Evolutionary conservation across 768 basidiomycete species (phyloP).

Genomic region (Coprinopsis marcescibilis): DNA sequence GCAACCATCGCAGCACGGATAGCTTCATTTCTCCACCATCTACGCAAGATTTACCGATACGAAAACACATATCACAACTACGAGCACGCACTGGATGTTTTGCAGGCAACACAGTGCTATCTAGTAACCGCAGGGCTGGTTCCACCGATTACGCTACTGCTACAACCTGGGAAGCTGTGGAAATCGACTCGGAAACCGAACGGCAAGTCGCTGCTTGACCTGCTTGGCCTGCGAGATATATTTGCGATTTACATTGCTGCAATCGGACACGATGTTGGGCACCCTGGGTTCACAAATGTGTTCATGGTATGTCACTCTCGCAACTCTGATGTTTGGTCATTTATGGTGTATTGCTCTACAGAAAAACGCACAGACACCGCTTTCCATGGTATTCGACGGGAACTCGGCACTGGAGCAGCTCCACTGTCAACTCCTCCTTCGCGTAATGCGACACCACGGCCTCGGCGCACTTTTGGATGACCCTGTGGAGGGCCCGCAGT

Average conservation of each 20-base stretch:
- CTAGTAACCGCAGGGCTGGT: slow-evolving; percentile 74
- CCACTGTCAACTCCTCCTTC: slow-evolving; percentile 79
- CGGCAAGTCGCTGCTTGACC: slow-evolving; percentile 33
- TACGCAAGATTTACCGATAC: slow-evolving; percentile 87
- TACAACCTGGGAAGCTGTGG: slow-evolving; percentile 44
- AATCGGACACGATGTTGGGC: slow-evolving; percentile 96
- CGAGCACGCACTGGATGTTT: slow-evolving; percentile 92
- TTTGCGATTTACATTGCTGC: slow-evolving; percentile 86
- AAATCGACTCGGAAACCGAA: slow-evolving; percentile 29
- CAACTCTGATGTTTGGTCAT: not conserved
- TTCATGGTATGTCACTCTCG: slow-evolving; percentile 70
- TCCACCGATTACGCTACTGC: slow-evolving; percentile 67
- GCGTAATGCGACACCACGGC: slow-evolving; percentile 76
- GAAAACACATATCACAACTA: slow-evolving; percentile 98
- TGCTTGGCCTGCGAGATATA: slow-evolving; percentile 62
- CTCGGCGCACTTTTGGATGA: slow-evolving; percentile 64
- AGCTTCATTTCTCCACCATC: slow-evolving; percentile 72
- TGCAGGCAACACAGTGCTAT: slow-evolving; percentile 89
- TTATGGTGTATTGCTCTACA: slow-evolving; percentile 24
- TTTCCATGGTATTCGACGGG: slow-evolving; percentile 84
- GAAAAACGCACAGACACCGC: slow-evolving; percentile 91
- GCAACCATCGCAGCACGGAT: slow-evolving; percentile 53
- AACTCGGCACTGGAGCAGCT: slow-evolving; percentile 89
- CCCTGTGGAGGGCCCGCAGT: slow-evolving; percentile 36
- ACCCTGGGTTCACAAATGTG: slow-evolving; percentile 89